These are phyloP conservation scores for Fusarium illudens DNA, from an alignment of 2,329 filamentous ascomycete species.

Conservation along the genomic window DNA sequence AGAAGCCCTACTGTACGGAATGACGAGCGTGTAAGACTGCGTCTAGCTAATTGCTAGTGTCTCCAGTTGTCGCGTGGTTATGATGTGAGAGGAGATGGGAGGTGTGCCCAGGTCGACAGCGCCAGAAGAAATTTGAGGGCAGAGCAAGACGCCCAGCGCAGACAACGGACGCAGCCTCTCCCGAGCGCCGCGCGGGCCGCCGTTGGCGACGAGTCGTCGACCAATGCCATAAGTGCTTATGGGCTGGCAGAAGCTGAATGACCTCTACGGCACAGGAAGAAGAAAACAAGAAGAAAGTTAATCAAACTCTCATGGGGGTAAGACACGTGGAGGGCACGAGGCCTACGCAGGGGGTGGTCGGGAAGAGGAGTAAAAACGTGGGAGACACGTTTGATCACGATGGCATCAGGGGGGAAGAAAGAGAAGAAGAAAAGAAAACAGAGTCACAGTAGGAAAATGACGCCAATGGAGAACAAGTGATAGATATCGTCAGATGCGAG, in stretches of 20 bases:
- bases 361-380: slow-evolving; percentile 26
- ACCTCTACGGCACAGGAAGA: not conserved
- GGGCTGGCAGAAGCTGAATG: not conserved
- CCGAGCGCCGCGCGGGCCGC: slow-evolving; percentile 4
- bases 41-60: not conserved
- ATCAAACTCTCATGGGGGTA: slow-evolving; percentile 7
- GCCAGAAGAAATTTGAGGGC: not conserved
- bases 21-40: not conserved
- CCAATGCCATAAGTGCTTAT: not conserved
- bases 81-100: not conserved
- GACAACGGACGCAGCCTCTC: slow-evolving; percentile 4
- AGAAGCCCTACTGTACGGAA: not conserved
- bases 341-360: slow-evolving; percentile 6
- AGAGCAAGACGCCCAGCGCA: not conserved
- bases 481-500: slow-evolving; percentile 1
- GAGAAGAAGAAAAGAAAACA: not conserved
- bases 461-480: not conserved
- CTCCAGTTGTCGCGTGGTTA: slow-evolving; percentile 16
- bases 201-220: not conserved
- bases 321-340: slow-evolving; percentile 40
- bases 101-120: not conserved
- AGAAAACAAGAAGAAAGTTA: not conserved
- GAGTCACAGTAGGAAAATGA: not conserved
- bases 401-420: not conserved
- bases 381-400: slow-evolving; percentile 22